phyloP scores from a whole-genome alignment of 257 asterid species.

The Solanum appendiculatum region DNA sequence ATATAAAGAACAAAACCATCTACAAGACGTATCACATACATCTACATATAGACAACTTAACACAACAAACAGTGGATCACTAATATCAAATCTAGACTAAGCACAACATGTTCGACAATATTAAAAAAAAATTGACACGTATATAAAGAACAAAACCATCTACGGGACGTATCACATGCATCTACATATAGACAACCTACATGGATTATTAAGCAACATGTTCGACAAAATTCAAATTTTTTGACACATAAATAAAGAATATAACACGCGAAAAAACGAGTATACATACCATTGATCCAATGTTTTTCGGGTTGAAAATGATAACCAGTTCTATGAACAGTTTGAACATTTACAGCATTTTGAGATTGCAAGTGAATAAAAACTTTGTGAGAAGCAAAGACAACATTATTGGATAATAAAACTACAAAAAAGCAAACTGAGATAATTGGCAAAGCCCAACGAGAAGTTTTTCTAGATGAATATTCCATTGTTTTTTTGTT shows the following conservation, averaged over 20 bases:
- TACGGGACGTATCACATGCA: too few relatives aligned
- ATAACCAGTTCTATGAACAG: constrained; percentile 7
- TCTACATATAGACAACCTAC: too few relatives aligned
- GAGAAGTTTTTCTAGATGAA: neutral
- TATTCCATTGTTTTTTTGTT: neutral
- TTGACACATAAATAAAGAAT: neutral
- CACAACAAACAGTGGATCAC: too few relatives aligned
- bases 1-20: neutral
- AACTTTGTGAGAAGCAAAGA: constrained; percentile 23
- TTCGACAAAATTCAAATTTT: neutral
- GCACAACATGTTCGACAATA: too few relatives aligned
- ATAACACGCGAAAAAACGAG: neutral
- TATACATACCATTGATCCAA: constrained; percentile 32
- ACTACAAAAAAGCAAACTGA: neutral
- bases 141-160: neutral
- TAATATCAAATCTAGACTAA: neutral
- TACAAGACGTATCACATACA: too few relatives aligned
- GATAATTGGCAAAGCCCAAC: neutral
- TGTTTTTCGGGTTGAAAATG: constrained; percentile 25
- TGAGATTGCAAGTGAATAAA: constrained; percentile 1
- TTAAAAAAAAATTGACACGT: neutral
- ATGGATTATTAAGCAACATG: too few relatives aligned
- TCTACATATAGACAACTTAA: too few relatives aligned
- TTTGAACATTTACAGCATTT: neutral
- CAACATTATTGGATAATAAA: neutral